These are phyloP conservation scores for Nakazawaea wyomingensis DNA, from an alignment of 805 yeast species.

Conservation along the genomic window DNA sequence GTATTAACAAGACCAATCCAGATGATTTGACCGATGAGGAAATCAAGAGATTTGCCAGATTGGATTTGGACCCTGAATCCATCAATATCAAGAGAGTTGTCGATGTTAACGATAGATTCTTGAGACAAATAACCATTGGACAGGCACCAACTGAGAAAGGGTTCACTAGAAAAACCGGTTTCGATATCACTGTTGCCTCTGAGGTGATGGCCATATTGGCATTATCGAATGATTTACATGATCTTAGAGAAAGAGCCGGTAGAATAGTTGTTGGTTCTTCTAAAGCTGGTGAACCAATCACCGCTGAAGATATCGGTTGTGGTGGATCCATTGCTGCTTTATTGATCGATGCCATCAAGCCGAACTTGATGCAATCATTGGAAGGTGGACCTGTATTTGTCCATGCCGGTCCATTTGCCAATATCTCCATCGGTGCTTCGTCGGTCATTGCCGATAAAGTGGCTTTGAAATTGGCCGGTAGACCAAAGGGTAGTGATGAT, in stretches of 20 bases:
- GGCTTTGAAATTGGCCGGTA: slow-evolving; percentile 77
- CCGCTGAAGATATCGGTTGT: slow-evolving; percentile 80
- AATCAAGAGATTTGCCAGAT: slow-evolving; percentile 54
- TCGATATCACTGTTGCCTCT: slow-evolving; percentile 80
- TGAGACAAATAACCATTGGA: slow-evolving; percentile 75
- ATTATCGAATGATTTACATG: slow-evolving; percentile 61
- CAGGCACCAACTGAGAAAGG: slow-evolving; percentile 81
- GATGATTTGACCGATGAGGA: slow-evolving; percentile 70
- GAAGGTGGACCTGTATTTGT: slow-evolving; percentile 87
- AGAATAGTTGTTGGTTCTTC: slow-evolving; percentile 70
- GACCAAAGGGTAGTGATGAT: slow-evolving; percentile 18
- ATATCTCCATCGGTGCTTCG: slow-evolving; percentile 82
- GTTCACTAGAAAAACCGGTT: slow-evolving; percentile 65
- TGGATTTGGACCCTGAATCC: slow-evolving; percentile 73
- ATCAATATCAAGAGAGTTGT: slow-evolving; percentile 83
- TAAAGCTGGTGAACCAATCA: slow-evolving; percentile 63
- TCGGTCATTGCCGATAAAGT: slow-evolving; percentile 77
- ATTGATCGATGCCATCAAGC: slow-evolving; percentile 77
- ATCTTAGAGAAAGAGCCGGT: slow-evolving; percentile 71
- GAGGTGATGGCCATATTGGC: slow-evolving; percentile 87
- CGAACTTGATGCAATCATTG: slow-evolving; percentile 81
- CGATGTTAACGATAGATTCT: slow-evolving; percentile 76
- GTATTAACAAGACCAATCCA: slow-evolving; percentile 66
- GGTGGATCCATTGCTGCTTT: slow-evolving; percentile 84
- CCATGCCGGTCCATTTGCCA: slow-evolving; percentile 88